Conservation (phyloP, 495 filamentous ascomycete species). For the Xylaria cubensis region DNA sequence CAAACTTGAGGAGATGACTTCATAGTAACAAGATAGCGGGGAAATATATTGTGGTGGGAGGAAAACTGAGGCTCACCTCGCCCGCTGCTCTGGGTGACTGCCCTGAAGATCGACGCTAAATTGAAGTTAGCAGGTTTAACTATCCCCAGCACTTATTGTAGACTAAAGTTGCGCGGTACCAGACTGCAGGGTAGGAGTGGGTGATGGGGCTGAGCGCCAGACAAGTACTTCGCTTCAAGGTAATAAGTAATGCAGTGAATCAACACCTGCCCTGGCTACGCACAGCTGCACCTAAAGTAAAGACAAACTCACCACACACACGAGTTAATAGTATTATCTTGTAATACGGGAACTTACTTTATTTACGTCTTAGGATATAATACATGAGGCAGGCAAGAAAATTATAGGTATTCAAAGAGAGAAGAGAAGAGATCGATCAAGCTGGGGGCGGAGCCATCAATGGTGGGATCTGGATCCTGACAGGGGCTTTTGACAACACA, state of each 20-base stretch:
- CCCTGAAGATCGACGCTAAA: slow-evolving; percentile 21
- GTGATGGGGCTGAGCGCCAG: slow-evolving; percentile 4
- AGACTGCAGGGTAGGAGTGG: background rate
- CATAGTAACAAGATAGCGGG: background rate
- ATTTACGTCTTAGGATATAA: background rate
- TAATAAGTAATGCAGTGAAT: background rate
- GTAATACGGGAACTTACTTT: background rate
- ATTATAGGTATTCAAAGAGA: background rate
- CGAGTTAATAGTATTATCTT: background rate
- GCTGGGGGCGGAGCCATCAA: background rate
- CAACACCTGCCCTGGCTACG: background rate
- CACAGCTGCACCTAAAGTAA: background rate
- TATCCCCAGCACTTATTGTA: background rate
- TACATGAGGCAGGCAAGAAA: background rate
- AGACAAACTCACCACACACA: background rate
- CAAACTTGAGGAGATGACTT: background rate
- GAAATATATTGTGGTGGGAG: background rate
- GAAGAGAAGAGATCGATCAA: background rate
- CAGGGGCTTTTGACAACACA: slow-evolving; percentile 5
- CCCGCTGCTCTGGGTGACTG: background rate
- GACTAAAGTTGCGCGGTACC: background rate
- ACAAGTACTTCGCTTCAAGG: background rate
- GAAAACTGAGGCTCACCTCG: slow-evolving; percentile 7
- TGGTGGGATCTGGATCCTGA: slow-evolving; percentile 6
- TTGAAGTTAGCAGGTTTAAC: background rate